A percentile compares a stretch with the other conserved stretches of the same genome.
Conservation (phyloP, 495 filamentous ascomycete genomes). For the Penicillium daleae region DNA sequence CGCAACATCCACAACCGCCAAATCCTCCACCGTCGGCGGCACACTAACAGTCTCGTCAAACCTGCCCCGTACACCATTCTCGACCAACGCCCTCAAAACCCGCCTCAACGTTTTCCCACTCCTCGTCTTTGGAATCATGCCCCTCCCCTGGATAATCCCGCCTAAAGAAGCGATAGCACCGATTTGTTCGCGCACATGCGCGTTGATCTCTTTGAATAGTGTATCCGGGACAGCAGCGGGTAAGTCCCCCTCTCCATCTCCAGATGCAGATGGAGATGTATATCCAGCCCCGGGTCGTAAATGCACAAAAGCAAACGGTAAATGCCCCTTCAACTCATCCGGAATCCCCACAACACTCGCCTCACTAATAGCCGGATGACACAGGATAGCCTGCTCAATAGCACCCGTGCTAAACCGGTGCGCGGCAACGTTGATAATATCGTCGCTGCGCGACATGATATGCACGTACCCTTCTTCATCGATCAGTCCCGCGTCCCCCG, state of each 20-base stretch:
- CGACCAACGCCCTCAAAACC: constrained; percentile 78
- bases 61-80: constrained; percentile 58
- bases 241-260: not conserved
- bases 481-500: constrained; percentile 86
- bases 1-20: constrained; percentile 59
- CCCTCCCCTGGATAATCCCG: constrained; percentile 79
- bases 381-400: constrained; percentile 88
- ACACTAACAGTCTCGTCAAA: constrained; percentile 57
- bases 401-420: constrained; percentile 87
- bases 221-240: constrained; percentile 50
- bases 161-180: constrained; percentile 84
- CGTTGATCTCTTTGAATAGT: constrained; percentile 64
- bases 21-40: constrained; percentile 65
- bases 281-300: constrained; percentile 42
- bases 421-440: constrained; percentile 94
- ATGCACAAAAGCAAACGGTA: constrained; percentile 87
- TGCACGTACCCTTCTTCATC: constrained; percentile 83
- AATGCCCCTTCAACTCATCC: constrained; percentile 81
- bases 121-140: constrained; percentile 92
- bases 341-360: constrained; percentile 85
- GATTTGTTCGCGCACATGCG: constrained; percentile 75
- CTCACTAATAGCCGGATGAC: constrained; percentile 77
- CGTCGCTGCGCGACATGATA: constrained; percentile 85
- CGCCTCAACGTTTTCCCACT: constrained; percentile 85
- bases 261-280: not conserved